Conservation (phyloP, 2,329 filamentous ascomycete genomes). For the Aspergillus versicolor region DNA sequence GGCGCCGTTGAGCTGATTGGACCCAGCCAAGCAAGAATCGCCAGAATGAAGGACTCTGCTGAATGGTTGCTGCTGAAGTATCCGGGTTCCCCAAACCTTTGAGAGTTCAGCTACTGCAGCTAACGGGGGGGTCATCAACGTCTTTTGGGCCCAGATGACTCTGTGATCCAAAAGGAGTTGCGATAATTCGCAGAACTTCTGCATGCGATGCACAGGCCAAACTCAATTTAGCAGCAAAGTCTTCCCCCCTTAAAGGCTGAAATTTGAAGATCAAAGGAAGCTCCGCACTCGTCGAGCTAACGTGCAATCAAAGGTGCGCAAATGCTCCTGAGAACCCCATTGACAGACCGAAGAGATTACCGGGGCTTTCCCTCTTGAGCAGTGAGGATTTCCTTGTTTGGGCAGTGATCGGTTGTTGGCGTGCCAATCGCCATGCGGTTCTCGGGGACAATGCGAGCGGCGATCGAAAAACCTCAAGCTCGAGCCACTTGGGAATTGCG, state of each 20-base stretch:
- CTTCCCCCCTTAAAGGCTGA: conserved; percentile 1
- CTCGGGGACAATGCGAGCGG: conserved; percentile 15
- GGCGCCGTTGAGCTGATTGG: conserved; percentile 6
- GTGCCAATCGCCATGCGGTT: conserved; percentile 16
- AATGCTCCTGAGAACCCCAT: conserved; percentile 9
- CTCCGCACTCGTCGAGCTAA: conserved; percentile 1
- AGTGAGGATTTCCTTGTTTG: conserved; percentile 21
- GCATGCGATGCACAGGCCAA: conserved; percentile 11
- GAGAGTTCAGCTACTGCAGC: conserved; percentile 11
- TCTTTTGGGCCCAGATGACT: conserved; percentile 1
- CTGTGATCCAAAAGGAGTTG: neutral
- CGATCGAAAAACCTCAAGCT: conserved; percentile 13
- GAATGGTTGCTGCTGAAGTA: conserved; percentile 1
- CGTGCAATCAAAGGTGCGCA: conserved; percentile 14
- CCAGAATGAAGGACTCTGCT: neutral
- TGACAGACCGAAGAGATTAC: conserved; percentile 12
- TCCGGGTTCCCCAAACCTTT: neutral
- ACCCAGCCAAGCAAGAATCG: neutral
- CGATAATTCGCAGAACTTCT: conserved; percentile 6
- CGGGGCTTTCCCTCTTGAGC: conserved; percentile 15
- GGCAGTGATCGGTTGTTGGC: conserved; percentile 23
- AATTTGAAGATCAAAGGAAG: conserved; percentile 1
- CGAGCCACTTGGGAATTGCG: conserved; percentile 9
- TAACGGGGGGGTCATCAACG: conserved; percentile 8
- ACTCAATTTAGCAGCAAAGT: conserved; percentile 4